A percentile compares a stretch with the other conserved stretches of the same genome.
Conservation (phyloP, 352 stramenopile genomes). For the Bremia lactucae region DNA sequence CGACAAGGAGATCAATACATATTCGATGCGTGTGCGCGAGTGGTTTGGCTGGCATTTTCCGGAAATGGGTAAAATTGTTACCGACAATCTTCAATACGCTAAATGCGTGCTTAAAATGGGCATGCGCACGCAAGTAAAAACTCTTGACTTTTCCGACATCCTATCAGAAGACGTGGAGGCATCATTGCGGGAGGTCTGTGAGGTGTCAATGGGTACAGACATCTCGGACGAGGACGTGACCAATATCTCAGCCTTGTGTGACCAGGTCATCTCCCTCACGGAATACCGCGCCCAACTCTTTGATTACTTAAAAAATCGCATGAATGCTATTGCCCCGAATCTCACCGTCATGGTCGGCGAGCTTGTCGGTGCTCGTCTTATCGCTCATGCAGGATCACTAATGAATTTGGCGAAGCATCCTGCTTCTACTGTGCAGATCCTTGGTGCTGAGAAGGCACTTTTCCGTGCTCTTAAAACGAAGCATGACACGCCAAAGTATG, state of each 20-base stretch:
- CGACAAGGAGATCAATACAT: constrained; percentile 99
- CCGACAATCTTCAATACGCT: constrained; percentile 98
- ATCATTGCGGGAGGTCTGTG: constrained; percentile 95
- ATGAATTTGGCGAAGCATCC: constrained; percentile 99
- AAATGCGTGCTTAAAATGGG: constrained; percentile 96
- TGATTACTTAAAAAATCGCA: constrained; percentile 99
- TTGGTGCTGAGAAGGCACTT: constrained; percentile 99
- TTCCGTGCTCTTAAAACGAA: constrained; percentile 99
- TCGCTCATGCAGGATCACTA: constrained; percentile 97
- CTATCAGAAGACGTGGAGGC: constrained; percentile 87
- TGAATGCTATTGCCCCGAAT: constrained; percentile 99
- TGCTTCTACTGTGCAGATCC: constrained; percentile 97
- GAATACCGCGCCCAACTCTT: constrained; percentile 94
- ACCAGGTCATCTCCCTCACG: constrained; percentile 86
- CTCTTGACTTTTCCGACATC: constrained; percentile 88
- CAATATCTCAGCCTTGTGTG: constrained; percentile 91
- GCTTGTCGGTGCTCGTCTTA: constrained; percentile 96
- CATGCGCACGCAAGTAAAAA: constrained; percentile 87
- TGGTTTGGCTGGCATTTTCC: constrained; percentile 98
- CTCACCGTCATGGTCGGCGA: constrained; percentile 99
- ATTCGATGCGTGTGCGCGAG: constrained; percentile 99
- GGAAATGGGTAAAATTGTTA: constrained; percentile 96
- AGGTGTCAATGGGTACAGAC: constrained; percentile 99
- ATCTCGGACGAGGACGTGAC: constrained; percentile 97
- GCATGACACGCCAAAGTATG: constrained; percentile 99